These are phyloP conservation scores for Aphanomyces astaci DNA, from an alignment of 352 stramenopile species.

Conservation along the genomic window DNA sequence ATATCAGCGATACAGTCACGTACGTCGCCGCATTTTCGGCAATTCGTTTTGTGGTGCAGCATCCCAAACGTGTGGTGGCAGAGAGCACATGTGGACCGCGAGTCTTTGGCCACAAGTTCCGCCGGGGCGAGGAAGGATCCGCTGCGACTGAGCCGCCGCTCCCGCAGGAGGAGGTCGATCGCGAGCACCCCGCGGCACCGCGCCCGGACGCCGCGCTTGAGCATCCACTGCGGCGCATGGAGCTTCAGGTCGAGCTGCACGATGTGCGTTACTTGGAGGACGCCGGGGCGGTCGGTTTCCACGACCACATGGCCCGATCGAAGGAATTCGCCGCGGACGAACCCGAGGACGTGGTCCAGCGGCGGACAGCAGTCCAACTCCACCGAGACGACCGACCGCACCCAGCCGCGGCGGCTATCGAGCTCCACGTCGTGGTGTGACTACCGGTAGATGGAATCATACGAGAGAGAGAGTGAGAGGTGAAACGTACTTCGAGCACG, in stretches of 20 bases:
- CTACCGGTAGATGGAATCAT: conserved; percentile 5
- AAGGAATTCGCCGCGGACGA: conserved; percentile 35
- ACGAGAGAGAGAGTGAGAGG: not conserved
- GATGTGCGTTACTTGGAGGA: not conserved
- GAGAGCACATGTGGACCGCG: not conserved
- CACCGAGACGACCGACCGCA: conserved; percentile 74
- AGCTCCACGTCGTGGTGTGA: conserved; percentile 77
- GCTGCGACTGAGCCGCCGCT: not conserved
- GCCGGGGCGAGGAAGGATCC: not conserved
- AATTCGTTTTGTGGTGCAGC: not conserved
- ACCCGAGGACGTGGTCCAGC: conserved; percentile 44
- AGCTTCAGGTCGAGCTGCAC: not conserved
- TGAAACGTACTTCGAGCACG: conserved; percentile 36
- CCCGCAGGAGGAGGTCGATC: not conserved
- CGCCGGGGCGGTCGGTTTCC: conserved; percentile 12
- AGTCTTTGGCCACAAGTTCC: not conserved
- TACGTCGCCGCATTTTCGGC: conserved; percentile 10
- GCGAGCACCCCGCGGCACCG: not conserved
- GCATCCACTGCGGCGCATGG: not conserved
- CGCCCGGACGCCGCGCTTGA: not conserved
- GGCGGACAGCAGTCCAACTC: conserved; percentile 60
- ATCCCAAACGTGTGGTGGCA: not conserved
- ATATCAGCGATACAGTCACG: not conserved
- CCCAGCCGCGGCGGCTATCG: conserved; percentile 60
- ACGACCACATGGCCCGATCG: conserved; percentile 6